These are phyloP conservation scores for Bacidia rubella DNA, from an alignment of 495 filamentous ascomycete genomes.

Conservation along the genomic window DNA sequence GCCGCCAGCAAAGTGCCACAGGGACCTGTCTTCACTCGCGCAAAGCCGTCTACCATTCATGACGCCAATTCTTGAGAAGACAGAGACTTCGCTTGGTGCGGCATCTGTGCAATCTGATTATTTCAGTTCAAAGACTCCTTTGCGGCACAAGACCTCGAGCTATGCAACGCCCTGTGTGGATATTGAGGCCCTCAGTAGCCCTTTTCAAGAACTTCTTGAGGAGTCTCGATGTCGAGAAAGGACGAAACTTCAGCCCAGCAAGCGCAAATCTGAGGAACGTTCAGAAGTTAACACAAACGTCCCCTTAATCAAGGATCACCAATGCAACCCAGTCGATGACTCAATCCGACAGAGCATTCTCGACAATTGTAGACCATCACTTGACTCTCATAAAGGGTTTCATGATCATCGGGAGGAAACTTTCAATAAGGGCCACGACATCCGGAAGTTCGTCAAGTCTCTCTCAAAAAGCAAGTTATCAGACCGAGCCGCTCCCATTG, in stretches of 20 bases:
- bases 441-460: slow-evolving; percentile 64
- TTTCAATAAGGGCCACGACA: slow-evolving; percentile 52
- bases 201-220: slow-evolving; percentile 47
- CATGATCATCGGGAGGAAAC: slow-evolving; percentile 47
- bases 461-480: slow-evolving; percentile 47
- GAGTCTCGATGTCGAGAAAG: slow-evolving; percentile 17
- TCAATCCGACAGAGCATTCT: slow-evolving; percentile 60
- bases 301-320: slow-evolving; percentile 62
- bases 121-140: slow-evolving; percentile 63
- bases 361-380: slow-evolving; percentile 50
- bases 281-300: slow-evolving; percentile 30
- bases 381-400: slow-evolving; percentile 64
- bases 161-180: slow-evolving; percentile 32
- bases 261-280: not conserved
- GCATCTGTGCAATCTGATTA: slow-evolving; percentile 41
- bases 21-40: slow-evolving; percentile 58
- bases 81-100: slow-evolving; percentile 67
- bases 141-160: slow-evolving; percentile 28
- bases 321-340: slow-evolving; percentile 80
- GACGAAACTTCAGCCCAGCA: slow-evolving; percentile 6
- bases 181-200: slow-evolving; percentile 52
- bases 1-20: slow-evolving; percentile 57
- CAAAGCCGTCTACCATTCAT: slow-evolving; percentile 91
- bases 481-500: slow-evolving; percentile 46
- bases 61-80: slow-evolving; percentile 94